Conservation (phyloP, 768 basidiomycete species). For the Pleurotus citrinopileatus region DNA sequence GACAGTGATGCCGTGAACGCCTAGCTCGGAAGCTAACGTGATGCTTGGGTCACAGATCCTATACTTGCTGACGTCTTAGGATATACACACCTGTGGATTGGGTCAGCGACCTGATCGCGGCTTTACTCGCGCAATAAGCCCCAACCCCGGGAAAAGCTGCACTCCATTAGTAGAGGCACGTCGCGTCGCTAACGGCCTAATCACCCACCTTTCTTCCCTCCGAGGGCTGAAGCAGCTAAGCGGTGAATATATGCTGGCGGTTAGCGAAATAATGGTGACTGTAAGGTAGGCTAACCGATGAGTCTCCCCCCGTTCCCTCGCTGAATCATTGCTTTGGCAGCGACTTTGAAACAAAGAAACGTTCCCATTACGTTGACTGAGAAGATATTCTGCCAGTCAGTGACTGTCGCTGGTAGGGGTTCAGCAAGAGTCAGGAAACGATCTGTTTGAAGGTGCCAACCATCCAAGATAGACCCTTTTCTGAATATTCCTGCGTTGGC, state of each 20-base stretch:
- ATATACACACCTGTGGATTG: conserved; percentile 10
- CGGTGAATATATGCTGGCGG: neutral
- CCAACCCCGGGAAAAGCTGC: neutral
- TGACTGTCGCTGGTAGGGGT: conserved; percentile 8
- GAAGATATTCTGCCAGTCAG: conserved; percentile 21
- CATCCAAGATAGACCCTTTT: neutral
- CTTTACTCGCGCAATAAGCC: conserved; percentile 14
- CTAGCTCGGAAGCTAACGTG: conserved; percentile 20
- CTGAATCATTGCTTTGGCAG: conserved; percentile 32
- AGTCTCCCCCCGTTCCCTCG: conserved; percentile 35
- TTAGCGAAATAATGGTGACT: neutral
- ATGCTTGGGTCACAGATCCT: neutral
- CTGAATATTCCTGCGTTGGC: neutral
- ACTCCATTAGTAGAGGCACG: neutral
- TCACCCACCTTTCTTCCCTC: conserved; percentile 9
- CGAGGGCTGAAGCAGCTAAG: conserved; percentile 13
- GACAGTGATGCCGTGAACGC: conserved; percentile 26
- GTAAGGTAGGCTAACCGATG: conserved; percentile 16
- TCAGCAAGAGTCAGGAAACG: neutral
- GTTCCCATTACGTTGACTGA: conserved; percentile 27
- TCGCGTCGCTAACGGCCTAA: neutral
- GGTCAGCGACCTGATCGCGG: conserved; percentile 10
- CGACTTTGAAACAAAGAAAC: conserved; percentile 30
- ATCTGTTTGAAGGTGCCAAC: neutral
- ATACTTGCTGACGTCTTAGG: no score